Evolutionary conservation across 2,329 filamentous ascomycete species (phyloP), one percentile per base, ranked within the genome.

Genomic region (Ceratocystis ficicola): DNA sequence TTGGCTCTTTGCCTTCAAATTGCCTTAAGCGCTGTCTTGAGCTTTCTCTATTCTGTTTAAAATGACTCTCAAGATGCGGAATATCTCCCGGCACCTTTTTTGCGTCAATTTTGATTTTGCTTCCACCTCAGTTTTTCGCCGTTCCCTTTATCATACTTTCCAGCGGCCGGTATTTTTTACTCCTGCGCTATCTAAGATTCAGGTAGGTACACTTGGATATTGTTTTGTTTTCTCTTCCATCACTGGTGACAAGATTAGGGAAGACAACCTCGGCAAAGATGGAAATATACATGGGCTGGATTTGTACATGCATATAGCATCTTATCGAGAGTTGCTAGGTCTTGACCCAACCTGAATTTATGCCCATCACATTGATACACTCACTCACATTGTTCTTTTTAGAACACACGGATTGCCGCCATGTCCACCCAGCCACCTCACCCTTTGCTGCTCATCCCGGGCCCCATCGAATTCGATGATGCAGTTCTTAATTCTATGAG

Each of bases 391-490:
- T 25, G 17, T 46, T 30, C 6, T 70, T 30, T 10, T 48, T n/a
- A 62, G 60, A 30, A 62, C 22, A 62, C 60, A 25, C 73, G 79
- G 73, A 65, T 52, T 44, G 20, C 64, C 28, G 22, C 59, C 28
- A 86, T 86, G 84, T 86, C 83, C 70, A 80, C 79, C 68, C 84
- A 86, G 71, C 79, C 83, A 65, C 76, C 79, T 63, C 84, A 87
- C 73, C 77, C 84, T 55, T 87, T 93, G 66, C 81, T 99, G 77
- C 85, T 99, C 78, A 97, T 99, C 73, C 94, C 94, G 62, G 94
- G 94, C 69, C 94, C 94, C 73, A 95, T 97, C 76, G 93, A 97
- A 79, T 96, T 96, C 74, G 93, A 96, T 75, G 93, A 97, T 93
- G 91, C 86, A 61, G 93, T 97, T 68, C 85, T 96, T 64, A 84